A percentile compares a stretch with the other conserved stretches of the same genome.
Evolutionary conservation across 148 eudicot species (phyloP).

Genomic region (Amaranthus hypochondriacus): DNA sequence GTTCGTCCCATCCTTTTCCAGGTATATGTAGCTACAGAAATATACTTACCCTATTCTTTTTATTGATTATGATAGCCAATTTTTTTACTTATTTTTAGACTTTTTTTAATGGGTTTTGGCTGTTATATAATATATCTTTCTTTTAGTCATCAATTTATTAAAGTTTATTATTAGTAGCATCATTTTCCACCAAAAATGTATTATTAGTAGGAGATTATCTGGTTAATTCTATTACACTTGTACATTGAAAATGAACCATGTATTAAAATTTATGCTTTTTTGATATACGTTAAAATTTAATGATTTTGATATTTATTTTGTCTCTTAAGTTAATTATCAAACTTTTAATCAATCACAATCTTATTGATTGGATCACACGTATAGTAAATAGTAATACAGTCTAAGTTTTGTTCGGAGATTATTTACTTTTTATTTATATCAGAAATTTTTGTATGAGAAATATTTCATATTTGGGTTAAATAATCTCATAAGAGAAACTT

Average conservation of each 20-base stretch:
- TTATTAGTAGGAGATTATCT: background rate
- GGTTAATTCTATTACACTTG: background rate
- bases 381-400: no score
- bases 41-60: slow-evolving; percentile 1
- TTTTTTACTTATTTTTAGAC: slow-evolving; percentile 12
- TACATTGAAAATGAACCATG: background rate
- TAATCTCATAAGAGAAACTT: no score
- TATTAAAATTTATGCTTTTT: background rate
- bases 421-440: background rate
- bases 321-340: background rate
- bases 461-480: no score
- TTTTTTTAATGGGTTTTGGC: slow-evolving; percentile 21
- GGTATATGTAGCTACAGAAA: slow-evolving; percentile 10
- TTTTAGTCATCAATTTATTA: background rate
- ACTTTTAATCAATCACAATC: background rate
- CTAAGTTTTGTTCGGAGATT: background rate
- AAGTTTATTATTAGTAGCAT: background rate
- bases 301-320: slow-evolving; percentile 8
- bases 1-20: background rate
- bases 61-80: slow-evolving; percentile 10
- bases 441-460: no score
- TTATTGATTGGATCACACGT: background rate
- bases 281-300: background rate
- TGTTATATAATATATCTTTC: background rate
- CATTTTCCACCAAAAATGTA: slow-evolving; percentile 1